Evolutionary conservation across 2,329 filamentous ascomycete genomes (phyloP).

Genomic region (Pestalotiopsis sp.): DNA sequence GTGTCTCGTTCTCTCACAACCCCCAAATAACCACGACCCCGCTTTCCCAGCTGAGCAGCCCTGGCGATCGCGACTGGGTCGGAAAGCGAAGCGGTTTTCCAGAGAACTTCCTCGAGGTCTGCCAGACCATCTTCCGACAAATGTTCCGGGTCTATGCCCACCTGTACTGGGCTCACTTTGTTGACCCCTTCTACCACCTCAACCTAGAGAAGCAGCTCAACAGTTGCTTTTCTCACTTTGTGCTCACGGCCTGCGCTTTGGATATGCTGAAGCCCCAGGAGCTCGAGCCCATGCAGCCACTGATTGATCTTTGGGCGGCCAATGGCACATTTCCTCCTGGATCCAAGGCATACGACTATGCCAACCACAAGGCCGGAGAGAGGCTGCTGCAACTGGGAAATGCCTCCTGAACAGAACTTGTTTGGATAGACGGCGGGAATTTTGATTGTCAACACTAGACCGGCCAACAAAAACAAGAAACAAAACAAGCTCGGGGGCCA

Average conservation of each 20-base stretch:
- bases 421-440: neutral
- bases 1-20: constrained; percentile 66
- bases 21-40: constrained; percentile 60
- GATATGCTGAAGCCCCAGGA: constrained; percentile 87
- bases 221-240: constrained; percentile 85
- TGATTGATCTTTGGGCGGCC: constrained; percentile 89
- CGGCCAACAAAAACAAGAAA: neutral
- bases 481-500: neutral
- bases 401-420: constrained; percentile 13
- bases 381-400: constrained; percentile 52
- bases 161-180: constrained; percentile 95
- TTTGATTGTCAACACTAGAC: neutral
- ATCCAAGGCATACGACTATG: constrained; percentile 67
- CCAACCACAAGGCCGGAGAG: constrained; percentile 63
- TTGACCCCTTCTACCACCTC: constrained; percentile 81
- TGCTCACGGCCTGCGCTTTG: constrained; percentile 77
- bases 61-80: constrained; percentile 72
- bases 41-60: constrained; percentile 63
- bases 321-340: constrained; percentile 85
- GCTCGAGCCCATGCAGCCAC: constrained; percentile 91
- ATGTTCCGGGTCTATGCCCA: constrained; percentile 99
- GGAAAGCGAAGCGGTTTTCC: constrained; percentile 94
- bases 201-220: constrained; percentile 81
- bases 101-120: constrained; percentile 83
- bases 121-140: constrained; percentile 92